Percentiles rank a stretch among this genome's conserved stretches.
Conservation (phyloP, 305 asterid species). For the Solanum chacoense region DNA sequence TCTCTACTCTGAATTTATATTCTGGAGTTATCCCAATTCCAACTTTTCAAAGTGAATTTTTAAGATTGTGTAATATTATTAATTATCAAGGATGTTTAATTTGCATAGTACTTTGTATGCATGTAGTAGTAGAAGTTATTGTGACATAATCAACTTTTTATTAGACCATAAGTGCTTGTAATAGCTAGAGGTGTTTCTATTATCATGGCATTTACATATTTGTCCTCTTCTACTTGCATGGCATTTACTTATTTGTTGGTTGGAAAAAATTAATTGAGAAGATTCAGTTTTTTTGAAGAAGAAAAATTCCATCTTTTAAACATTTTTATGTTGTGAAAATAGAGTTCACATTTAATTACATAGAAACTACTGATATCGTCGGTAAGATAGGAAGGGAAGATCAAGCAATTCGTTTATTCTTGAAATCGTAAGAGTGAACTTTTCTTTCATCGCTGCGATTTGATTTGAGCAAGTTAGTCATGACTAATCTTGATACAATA, state of each 20-base stretch:
- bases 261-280: not conserved
- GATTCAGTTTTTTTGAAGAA: no score
- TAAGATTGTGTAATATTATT: not conserved
- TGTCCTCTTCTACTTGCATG: no score
- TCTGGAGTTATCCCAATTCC: not conserved
- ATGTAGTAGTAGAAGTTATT: not conserved
- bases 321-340: no score
- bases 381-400: not conserved
- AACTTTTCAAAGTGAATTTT: not conserved
- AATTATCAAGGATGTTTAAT: not conserved
- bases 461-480: not conserved
- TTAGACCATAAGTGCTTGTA: not conserved
- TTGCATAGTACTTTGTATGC: not conserved
- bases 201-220: no score
- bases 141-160: not conserved
- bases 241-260: no score
- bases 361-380: not conserved
- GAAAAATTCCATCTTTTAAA: no score
- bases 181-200: not conserved
- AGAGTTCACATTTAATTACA: not conserved
- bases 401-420: not conserved
- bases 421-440: not conserved
- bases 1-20: conserved; percentile 15
- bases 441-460: not conserved
- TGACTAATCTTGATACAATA: not conserved